A percentile compares a stretch with the other conserved stretches of the same genome.
Evolutionary conservation across 176 grass and related monocot genomes (phyloP).

Genomic region (Sorghum bicolor): DNA sequence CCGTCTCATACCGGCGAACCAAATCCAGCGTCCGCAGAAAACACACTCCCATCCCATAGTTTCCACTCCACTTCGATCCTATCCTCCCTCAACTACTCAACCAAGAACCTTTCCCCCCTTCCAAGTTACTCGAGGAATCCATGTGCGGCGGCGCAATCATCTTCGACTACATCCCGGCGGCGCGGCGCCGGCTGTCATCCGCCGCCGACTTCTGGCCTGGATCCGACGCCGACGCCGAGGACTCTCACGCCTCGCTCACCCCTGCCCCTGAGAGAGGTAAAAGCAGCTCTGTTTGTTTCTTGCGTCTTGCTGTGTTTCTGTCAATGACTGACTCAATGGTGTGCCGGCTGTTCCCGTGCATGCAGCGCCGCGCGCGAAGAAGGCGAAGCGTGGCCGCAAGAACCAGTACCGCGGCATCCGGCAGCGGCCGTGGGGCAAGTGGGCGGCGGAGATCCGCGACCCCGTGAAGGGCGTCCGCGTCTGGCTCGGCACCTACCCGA

Average conservation of each 20-base stretch:
- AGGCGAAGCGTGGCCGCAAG: conserved; percentile 62
- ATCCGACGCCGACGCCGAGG: conserved; percentile 13
- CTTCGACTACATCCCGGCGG: conserved; percentile 69
- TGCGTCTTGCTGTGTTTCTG: not conserved
- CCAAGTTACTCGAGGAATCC: not conserved
- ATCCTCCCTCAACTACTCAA: not conserved
- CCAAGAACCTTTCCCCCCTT: not conserved
- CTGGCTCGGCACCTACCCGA: conserved; percentile 88
- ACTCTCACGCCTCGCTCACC: not conserved
- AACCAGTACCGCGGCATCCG: conserved; percentile 84
- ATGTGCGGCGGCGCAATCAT: conserved; percentile 97
- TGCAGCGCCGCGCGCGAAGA: conserved; percentile 37
- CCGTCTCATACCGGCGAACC: not conserved
- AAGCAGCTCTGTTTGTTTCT: not conserved
- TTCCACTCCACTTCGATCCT: not conserved
- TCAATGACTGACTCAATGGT: too few species aligned
- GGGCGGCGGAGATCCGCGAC: conserved; percentile 91
- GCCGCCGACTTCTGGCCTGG: conserved; percentile 66
- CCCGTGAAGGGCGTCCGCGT: conserved; percentile 90
- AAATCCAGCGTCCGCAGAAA: conserved; percentile 13
- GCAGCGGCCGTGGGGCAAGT: conserved; percentile 78
- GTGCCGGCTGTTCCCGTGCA: not conserved
- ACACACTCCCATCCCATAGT: not conserved
- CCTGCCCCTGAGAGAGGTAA: conserved; percentile 38
- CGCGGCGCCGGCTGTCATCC: conserved; percentile 20